Percentiles rank a stretch among this genome's conserved stretches.
Conservation (phyloP, 2,329 filamentous ascomycete genomes). For the Sporothrix mexicana region DNA sequence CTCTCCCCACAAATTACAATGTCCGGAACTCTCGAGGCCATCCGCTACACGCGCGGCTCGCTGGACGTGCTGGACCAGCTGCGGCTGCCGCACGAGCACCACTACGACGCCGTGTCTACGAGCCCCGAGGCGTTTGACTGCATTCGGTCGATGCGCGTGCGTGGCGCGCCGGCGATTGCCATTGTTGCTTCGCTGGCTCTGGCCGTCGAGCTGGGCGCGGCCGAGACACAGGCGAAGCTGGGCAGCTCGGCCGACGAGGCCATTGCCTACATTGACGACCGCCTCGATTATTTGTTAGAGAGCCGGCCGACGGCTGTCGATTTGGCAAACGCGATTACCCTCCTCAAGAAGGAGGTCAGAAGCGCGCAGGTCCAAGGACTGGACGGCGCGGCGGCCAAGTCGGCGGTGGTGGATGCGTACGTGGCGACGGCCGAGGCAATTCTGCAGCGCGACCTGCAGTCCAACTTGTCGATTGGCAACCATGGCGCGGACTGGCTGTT, state of each 20-base stretch:
- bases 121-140: constrained; percentile 80
- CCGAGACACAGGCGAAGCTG: constrained; percentile 40
- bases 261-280: constrained; percentile 73
- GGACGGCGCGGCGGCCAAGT: constrained; percentile 51
- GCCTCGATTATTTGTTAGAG: constrained; percentile 83
- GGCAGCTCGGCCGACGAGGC: constrained; percentile 59
- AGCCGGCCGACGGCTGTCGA: constrained; percentile 96
- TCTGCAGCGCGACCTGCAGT: constrained; percentile 81
- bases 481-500: constrained; percentile 84
- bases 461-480: constrained; percentile 84
- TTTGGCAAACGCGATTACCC: constrained; percentile 83
- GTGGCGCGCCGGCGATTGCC: constrained; percentile 91
- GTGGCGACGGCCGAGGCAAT: constrained; percentile 84
- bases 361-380: constrained; percentile 50
- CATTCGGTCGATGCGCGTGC: constrained; percentile 78
- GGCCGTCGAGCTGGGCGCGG: constrained; percentile 75
- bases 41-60: constrained; percentile 74
- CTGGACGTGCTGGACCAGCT: constrained; percentile 83
- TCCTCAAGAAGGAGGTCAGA: constrained; percentile 71
- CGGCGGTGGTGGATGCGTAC: constrained; percentile 70
- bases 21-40: constrained; percentile 65
- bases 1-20: constrained; percentile 37
- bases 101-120: constrained; percentile 74
- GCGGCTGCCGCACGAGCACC: constrained; percentile 77
- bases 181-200: constrained; percentile 93